Base-by-base conservation (phyloP, 768 basidiomycete genomes). In the Pleurotus eryngii region DNA sequence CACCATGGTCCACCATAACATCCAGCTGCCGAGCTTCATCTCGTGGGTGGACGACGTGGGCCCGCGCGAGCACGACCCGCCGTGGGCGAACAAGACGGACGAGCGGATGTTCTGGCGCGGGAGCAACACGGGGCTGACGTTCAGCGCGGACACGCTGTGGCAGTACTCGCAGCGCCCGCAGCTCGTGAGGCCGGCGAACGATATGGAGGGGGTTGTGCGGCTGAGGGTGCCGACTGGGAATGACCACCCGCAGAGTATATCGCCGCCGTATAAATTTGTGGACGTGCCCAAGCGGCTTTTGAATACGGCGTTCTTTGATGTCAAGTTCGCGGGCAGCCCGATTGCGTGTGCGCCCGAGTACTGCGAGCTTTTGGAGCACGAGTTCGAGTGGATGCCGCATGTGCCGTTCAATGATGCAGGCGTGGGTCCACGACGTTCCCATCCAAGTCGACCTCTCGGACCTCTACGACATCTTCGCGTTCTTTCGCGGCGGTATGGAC, bases 351-450 rank as follows among this genome's bases (percentile, higher is more conserved):
- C 76, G 26, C 62, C 61, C 8, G 63, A 69, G 12, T 70, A 74
- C 11, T 86, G 85, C 53, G 64, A 67, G 2, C 60, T 73, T 22
- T 69, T 87, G 61, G 64, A 73, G 48, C 64, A 64, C 0, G 60
- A 77, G 35, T 85, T 83, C 64, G 76, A 79, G 46, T 85, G 79
- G 68, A 69, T 72, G 30, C 69, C 64, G 17, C 30, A 65, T 20
- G 77, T 81, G 37, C 62, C 63, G 48, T 35, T 61, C 42, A 63
- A 65, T 12, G 68, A 68, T 9, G 63, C 66, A n/a, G 70, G 81
- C 18, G 79, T 88, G 86, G 86, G 79, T 87, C 1, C 86, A 88
- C 64, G 88, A 87, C 62, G 78, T 88, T 0, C 87, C 87, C 3
- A 70, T 88, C 3, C 79, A 82, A 57, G 66, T 84, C 0, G 82